Percentiles rank a stretch among this genome's conserved stretches.
phyloP scores from a whole-genome alignment of 2,329 filamentous ascomycete genomes.

The Fusarium secorum region DNA sequence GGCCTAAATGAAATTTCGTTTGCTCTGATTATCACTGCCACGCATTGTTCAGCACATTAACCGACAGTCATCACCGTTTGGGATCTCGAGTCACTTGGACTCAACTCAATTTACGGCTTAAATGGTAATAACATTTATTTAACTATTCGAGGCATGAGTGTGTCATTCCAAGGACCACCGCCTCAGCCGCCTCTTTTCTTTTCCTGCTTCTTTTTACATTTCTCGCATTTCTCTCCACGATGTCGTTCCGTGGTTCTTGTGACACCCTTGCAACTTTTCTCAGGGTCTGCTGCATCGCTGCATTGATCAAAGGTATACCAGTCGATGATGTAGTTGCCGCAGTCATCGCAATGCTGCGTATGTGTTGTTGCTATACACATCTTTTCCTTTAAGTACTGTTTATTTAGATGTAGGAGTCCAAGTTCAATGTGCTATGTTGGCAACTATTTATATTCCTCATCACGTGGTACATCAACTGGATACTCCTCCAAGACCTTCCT shows the following conservation, averaged over 20 bases:
- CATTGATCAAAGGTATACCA: not conserved
- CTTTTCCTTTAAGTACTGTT: rapidly evolving
- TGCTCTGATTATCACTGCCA: not conserved
- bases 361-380: not conserved
- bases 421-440: not conserved
- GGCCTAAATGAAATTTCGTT: no score
- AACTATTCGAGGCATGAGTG: not conserved
- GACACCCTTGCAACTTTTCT: not conserved
- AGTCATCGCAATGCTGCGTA: not conserved
- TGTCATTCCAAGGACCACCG: not conserved
- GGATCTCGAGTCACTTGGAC: not conserved
- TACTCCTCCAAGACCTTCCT: no score
- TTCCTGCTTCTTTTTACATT: not conserved
- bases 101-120: no score
- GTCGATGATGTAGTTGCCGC: not conserved
- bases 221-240: not conserved
- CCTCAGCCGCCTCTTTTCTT: no score
- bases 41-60: not conserved
- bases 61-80: rapidly evolving
- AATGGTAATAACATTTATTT: not conserved
- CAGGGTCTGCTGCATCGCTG: not conserved
- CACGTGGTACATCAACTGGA: rapidly evolving
- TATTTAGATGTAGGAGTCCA: not conserved
- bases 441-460: not conserved
- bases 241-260: not conserved